Evolutionary conservation across 805 yeast species (phyloP).

Genomic region (Wickerhamiella australiensis): DNA sequence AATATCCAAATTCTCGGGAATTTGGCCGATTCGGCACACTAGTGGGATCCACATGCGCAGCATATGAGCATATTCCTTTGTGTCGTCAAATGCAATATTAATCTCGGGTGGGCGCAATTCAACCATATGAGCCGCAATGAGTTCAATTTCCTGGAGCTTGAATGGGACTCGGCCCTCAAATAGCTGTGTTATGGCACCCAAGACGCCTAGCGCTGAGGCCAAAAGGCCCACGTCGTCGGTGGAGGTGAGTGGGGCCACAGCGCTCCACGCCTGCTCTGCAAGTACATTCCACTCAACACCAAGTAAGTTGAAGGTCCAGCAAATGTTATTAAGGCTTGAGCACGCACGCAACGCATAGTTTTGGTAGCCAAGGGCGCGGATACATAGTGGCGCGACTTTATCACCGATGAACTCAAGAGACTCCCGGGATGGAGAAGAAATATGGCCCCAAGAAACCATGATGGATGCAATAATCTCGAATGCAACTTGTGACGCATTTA

Average conservation of each 20-base stretch:
- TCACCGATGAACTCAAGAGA: constrained; percentile 14
- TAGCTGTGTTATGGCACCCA: constrained; percentile 20
- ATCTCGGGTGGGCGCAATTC: constrained; percentile 2
- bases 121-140: constrained; percentile 4
- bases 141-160: neutral
- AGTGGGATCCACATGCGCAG: constrained; percentile 4
- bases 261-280: constrained; percentile 25
- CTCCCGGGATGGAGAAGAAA: constrained; percentile 16
- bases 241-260: constrained; percentile 17
- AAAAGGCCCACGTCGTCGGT: constrained; percentile 24
- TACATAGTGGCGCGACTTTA: constrained; percentile 22
- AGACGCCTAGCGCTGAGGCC: constrained; percentile 19
- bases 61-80: constrained; percentile 1
- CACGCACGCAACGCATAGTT: constrained; percentile 45
- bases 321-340: constrained; percentile 53
- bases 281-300: constrained; percentile 30
- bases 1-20: neutral
- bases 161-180: constrained; percentile 19
- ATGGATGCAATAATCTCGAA: constrained; percentile 68
- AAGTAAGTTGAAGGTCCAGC: constrained; percentile 20
- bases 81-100: constrained; percentile 10
- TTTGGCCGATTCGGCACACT: constrained; percentile 1
- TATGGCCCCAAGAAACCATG: constrained; percentile 42
- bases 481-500: constrained; percentile 56
- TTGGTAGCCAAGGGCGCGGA: constrained; percentile 27